A percentile compares a stretch with the other conserved stretches of the same genome.
phyloP scores from a whole-genome alignment of 23 red algal species.

The Gracilariopsis chorda region DNA sequence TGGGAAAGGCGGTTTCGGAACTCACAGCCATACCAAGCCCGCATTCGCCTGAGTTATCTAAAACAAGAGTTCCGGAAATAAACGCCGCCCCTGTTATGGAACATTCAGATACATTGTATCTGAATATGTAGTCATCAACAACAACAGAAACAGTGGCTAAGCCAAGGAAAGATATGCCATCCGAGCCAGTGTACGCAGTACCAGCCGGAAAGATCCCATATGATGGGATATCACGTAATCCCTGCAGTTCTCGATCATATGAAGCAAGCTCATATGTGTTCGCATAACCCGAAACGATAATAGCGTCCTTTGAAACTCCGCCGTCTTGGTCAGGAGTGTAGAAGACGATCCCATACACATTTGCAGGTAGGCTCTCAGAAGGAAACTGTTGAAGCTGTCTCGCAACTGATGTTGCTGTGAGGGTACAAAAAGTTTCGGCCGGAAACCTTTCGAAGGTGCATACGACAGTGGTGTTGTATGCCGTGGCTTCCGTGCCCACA shows the following conservation, averaged over 20 bases:
- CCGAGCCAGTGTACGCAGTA: not conserved
- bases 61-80: not conserved
- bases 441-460: slow-evolving; percentile 31
- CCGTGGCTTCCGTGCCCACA: slow-evolving; percentile 32
- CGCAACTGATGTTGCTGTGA: slow-evolving; percentile 11
- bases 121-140: slow-evolving; percentile 27
- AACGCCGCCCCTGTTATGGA: not conserved
- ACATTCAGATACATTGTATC: slow-evolving; percentile 3
- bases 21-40: slow-evolving; percentile 19
- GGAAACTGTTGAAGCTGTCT: not conserved
- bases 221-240: slow-evolving; percentile 8
- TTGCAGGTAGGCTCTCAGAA: not conserved
- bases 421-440: not conserved
- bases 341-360: slow-evolving; percentile 49
- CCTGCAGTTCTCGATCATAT: slow-evolving; percentile 36
- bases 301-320: not conserved
- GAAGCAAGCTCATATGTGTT: slow-evolving; percentile 4
- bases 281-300: slow-evolving; percentile 4
- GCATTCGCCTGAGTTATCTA: not conserved
- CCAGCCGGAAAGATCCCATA: not conserved
- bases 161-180: slow-evolving; percentile 1
- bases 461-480: slow-evolving; percentile 41
- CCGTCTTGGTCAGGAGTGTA: slow-evolving; percentile 35
- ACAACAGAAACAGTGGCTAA: slow-evolving; percentile 7
- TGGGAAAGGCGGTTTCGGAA: slow-evolving; percentile 1